A percentile compares a stretch with the other conserved stretches of the same genome.
phyloP scores from a whole-genome alignment of 1,139 yeast genomes.

The Debaryomyces sp. region DNA sequence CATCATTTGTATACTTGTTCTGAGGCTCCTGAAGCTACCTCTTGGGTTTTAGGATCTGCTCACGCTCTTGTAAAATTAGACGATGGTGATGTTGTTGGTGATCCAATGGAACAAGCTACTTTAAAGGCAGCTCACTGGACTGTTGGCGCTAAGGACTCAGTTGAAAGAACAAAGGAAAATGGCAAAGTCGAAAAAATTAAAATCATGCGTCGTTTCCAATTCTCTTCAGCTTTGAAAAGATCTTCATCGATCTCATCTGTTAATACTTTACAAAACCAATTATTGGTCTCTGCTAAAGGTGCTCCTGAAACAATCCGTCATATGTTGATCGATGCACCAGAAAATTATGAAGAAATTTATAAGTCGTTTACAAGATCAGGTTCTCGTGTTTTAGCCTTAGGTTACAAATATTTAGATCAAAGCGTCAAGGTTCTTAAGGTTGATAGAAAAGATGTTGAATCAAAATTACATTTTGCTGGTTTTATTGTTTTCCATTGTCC shows the following conservation, averaged over 20 bases:
- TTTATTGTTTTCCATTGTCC: conserved; percentile 98
- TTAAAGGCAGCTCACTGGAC: conserved; percentile 86
- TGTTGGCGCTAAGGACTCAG: conserved; percentile 73
- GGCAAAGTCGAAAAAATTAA: conserved; percentile 58
- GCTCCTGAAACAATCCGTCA: conserved; percentile 96
- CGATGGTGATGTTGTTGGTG: conserved; percentile 98
- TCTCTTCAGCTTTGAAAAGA: conserved; percentile 93
- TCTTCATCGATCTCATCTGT: conserved; percentile 85
- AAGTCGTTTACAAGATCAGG: conserved; percentile 94
- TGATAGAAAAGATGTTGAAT: conserved; percentile 76
- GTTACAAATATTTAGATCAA: conserved; percentile 71
- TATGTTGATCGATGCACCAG: conserved; percentile 76
- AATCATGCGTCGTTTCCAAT: conserved; percentile 93
- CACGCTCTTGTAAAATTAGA: conserved; percentile 93
- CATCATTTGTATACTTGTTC: conserved; percentile 60
- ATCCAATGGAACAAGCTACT: conserved; percentile 98
- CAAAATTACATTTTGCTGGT: conserved; percentile 79
- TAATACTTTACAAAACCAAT: conserved; percentile 50
- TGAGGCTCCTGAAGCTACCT: conserved; percentile 65
- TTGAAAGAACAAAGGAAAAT: conserved; percentile 43
- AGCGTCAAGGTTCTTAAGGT: conserved; percentile 54
- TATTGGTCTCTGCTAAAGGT: conserved; percentile 91
- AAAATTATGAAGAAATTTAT: conserved; percentile 79
- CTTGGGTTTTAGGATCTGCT: conserved; percentile 86
- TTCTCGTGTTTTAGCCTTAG: conserved; percentile 93